Base-by-base conservation (phyloP, 208 protist genomes). In the Leptomonas seymouri region DNA sequence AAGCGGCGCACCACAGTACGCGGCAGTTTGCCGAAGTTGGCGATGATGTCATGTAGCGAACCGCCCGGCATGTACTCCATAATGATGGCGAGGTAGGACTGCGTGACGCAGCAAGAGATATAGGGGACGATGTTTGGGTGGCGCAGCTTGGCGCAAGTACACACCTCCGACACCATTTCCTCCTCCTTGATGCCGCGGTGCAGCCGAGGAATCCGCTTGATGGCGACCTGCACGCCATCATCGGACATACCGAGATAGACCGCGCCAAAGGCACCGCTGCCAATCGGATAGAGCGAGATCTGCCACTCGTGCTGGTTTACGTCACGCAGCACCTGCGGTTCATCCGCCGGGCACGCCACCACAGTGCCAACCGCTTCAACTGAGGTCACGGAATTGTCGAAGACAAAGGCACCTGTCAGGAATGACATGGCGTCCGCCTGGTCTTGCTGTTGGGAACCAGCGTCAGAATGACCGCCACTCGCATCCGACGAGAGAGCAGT, bases 51-150 rank as follows among this genome's bases (percentile, higher is more conserved):
- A 50, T 89, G 76, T 46, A 96, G 74, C n/a, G 89, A 93, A 53
- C 87, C 89, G 25, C 91, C 88, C 4, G 85, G 82, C 42, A 93
- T 84, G 76, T 91, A 94, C 65, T 96, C 88, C 89, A 96, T 94
- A 30, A 93, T 84, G 62, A 96, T 88, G 34, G 84, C 75, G 20
- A 96, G 74, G 60, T 91, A 78, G 25, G 78, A 80, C 54, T 74
- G 58, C 18, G 81, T 84, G 39, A 92, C 74, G 42, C 74, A 81
- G 71, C 81, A 91, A 15, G 82, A 87, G 57, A 93, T 82, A 54
- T 93, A 93, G 46, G 81, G 81, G 41, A 95, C 87, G 50, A 95
- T 86, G 67, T 95, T 95, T 6, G 79, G 80, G 77, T 95, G 85
- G 27, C 71, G 73, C 30, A 91, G 75, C 74, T 81, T 82, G 27